Conservation (phyloP, 495 filamentous ascomycete species). For the Penicillium nucicola region DNA sequence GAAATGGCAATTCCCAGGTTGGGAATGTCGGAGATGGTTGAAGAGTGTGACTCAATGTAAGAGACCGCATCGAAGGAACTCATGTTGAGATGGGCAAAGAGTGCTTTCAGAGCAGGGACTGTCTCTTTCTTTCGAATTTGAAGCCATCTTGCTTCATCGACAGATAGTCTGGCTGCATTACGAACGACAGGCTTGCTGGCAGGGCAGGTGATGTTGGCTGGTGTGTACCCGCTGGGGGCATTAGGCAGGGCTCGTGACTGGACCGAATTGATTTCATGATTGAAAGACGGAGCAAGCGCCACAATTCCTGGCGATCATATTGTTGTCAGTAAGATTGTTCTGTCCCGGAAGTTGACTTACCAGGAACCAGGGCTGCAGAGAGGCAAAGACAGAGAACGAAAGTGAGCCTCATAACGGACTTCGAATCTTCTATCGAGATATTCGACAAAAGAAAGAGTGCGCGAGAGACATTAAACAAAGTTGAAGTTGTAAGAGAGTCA, state of each 20-base stretch:
- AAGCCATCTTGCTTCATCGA: conserved; percentile 68
- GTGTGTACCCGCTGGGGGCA: conserved; percentile 46
- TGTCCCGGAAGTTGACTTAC: no score
- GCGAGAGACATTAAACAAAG: no score
- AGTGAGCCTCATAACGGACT: no score
- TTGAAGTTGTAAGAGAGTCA: no score
- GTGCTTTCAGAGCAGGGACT: conserved; percentile 61
- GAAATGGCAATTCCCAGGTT: conserved; percentile 60
- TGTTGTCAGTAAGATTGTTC: no score
- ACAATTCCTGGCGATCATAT: no score
- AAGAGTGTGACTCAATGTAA: conserved; percentile 59
- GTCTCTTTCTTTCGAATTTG: conserved; percentile 48
- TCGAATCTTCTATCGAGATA: no score
- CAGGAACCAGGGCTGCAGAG: no score
- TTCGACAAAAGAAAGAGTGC: no score
- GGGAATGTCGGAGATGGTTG: conserved; percentile 56
- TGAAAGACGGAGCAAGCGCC: no score
- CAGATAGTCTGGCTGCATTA: conserved; percentile 54
- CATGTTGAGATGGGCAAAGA: conserved; percentile 70
- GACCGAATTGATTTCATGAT: no score
- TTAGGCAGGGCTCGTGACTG: conserved; percentile 36
- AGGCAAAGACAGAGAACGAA: no score
- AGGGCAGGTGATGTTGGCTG: conserved; percentile 37
- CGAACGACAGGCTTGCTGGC: conserved; percentile 50
- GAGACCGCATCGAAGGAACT: conserved; percentile 66